Percentiles rank a stretch among this genome's conserved stretches.
Conservation (phyloP, 306 rosid species). For the Dalbergia oliveri region DNA sequence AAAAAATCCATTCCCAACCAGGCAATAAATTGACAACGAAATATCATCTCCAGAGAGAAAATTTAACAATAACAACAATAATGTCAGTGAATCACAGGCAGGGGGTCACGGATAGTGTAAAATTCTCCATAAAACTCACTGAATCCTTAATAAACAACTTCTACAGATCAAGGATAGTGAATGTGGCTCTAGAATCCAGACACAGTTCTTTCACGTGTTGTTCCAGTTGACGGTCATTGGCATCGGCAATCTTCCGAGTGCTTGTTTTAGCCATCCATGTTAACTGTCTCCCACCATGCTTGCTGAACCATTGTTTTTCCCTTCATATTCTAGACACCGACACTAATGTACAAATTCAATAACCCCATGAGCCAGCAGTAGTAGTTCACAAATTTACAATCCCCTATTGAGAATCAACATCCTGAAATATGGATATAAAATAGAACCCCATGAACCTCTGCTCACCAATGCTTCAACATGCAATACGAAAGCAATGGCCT, state of each 20-base stretch:
- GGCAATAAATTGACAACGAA: not conserved
- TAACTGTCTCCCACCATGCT: constrained; percentile 22
- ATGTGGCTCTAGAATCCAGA: constrained; percentile 33
- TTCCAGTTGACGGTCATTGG: constrained; percentile 7
- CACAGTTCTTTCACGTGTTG: constrained; percentile 3
- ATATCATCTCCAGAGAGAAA: not conserved
- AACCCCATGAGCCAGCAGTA: constrained; percentile 37
- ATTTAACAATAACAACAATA: constrained; percentile 6
- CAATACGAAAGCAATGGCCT: not conserved
- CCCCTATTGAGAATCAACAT: constrained; percentile 43
- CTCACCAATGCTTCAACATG: constrained; percentile 38
- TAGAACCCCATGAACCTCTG: constrained; percentile 20
- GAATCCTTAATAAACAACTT: constrained; percentile 20
- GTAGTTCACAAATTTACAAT: constrained; percentile 49
- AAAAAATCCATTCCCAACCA: not conserved
- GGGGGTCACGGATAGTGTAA: no score
- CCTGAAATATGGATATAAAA: constrained; percentile 41
- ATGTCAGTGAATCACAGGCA: not conserved
- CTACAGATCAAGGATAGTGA: constrained; percentile 1
- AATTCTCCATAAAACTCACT: not conserved
- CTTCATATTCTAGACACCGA: constrained; percentile 12
- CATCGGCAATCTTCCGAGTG: constrained; percentile 35
- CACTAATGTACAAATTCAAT: constrained; percentile 54
- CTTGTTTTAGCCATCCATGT: constrained; percentile 30
- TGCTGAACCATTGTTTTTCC: not conserved